Evolutionary conservation across 352 stramenopile species (phyloP).

Genomic region (Phytophthora uliginosa): DNA sequence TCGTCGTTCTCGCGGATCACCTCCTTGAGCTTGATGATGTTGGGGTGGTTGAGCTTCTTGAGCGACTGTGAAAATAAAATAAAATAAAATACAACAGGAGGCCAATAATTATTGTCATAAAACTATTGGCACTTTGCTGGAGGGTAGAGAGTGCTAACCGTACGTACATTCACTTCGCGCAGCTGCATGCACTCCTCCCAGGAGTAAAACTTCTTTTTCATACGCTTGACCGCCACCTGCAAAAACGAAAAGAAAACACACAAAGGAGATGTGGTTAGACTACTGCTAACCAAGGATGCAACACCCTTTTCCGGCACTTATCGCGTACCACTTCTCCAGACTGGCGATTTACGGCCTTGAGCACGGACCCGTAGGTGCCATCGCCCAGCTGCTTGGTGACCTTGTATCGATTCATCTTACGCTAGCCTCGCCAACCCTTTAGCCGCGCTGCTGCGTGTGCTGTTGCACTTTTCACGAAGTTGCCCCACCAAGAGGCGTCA

Average conservation of each 20-base stretch:
- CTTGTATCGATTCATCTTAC: constrained; percentile 94
- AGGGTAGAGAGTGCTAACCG: not conserved
- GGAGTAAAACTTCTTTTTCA: constrained; percentile 98
- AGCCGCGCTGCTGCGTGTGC: not conserved
- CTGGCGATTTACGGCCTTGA: constrained; percentile 95
- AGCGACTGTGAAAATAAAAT: constrained; percentile 65
- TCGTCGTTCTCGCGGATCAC: constrained; percentile 98
- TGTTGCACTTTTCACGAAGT: constrained; percentile 31
- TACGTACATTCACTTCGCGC: constrained; percentile 96
- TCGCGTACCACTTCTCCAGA: constrained; percentile 92
- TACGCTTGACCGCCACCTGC: constrained; percentile 97
- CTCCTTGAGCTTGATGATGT: constrained; percentile 99
- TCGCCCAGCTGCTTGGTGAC: constrained; percentile 97
- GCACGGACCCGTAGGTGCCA: constrained; percentile 96
- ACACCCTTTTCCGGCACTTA: too few relatives aligned
- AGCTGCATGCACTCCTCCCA: constrained; percentile 98
- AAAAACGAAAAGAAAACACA: not conserved
- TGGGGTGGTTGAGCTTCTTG: constrained; percentile 97
- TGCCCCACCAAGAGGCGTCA: constrained; percentile 21
- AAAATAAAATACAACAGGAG: not conserved
- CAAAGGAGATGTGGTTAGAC: not conserved
- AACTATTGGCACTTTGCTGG: not conserved
- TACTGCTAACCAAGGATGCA: not conserved
- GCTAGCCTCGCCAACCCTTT: not conserved
- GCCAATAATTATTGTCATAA: constrained; percentile 3